Evolutionary conservation across 2,329 filamentous ascomycete genomes (phyloP).

Genomic region (Mycosphaerella sp.): DNA sequence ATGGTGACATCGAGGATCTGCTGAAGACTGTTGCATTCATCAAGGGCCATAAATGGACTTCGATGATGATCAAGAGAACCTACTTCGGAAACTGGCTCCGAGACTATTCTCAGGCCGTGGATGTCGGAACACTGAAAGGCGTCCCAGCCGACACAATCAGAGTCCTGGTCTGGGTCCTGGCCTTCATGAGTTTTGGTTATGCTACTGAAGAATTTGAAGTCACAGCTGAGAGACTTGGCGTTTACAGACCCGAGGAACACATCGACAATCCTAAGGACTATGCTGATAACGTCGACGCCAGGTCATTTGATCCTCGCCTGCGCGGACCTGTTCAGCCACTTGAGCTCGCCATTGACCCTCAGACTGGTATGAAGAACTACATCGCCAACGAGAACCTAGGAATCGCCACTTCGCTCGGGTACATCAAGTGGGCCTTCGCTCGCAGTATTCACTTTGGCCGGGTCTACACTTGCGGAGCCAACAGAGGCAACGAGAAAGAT

Average conservation of each 20-base stretch:
- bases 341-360: constrained; percentile 42
- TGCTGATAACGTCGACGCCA: constrained; percentile 78
- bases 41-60: constrained; percentile 45
- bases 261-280: constrained; percentile 55
- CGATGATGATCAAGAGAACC: constrained; percentile 51
- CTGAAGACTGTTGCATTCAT: constrained; percentile 42
- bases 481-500: constrained; percentile 41
- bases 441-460: constrained; percentile 46
- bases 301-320: constrained; percentile 72
- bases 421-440: constrained; percentile 39
- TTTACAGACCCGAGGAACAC: constrained; percentile 49
- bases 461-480: constrained; percentile 41
- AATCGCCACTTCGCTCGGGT: constrained; percentile 87
- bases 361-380: constrained; percentile 98
- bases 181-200: constrained; percentile 53
- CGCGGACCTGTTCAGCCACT: constrained; percentile 62
- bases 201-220: constrained; percentile 54
- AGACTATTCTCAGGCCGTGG: constrained; percentile 51
- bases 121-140: constrained; percentile 49
- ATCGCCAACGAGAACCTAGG: constrained; percentile 83
- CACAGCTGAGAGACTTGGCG: constrained; percentile 47
- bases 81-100: constrained; percentile 43
- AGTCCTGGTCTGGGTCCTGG: constrained; percentile 50
- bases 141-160: constrained; percentile 51
- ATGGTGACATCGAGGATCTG: constrained; percentile 50